Percentiles rank a stretch among this genome's conserved stretches.
Conservation (phyloP, 2,329 filamentous ascomycete species). For the Amylocarpus encephaloides region DNA sequence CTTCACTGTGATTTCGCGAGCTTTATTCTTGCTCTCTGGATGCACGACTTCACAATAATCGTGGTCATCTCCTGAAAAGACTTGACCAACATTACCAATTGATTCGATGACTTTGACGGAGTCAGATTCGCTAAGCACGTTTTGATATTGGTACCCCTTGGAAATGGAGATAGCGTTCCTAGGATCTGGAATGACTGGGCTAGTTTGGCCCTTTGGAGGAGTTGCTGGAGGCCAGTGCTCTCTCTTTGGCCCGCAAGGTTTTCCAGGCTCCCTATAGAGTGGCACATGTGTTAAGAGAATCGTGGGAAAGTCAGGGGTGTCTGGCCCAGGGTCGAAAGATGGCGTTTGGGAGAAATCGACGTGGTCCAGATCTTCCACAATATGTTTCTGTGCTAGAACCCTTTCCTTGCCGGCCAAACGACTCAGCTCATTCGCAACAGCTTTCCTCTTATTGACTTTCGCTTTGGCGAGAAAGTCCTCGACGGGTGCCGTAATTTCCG, state of each 20-base stretch:
- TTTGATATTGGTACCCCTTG: slow-evolving; percentile 92
- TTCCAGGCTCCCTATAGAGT: slow-evolving; percentile 72
- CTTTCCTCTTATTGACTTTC: slow-evolving; percentile 57
- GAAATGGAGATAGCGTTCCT: slow-evolving; percentile 72
- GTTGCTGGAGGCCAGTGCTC: slow-evolving; percentile 74
- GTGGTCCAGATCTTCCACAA: slow-evolving; percentile 46
- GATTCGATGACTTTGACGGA: slow-evolving; percentile 70
- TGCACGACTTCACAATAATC: slow-evolving; percentile 94
- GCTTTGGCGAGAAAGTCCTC: slow-evolving; percentile 69
- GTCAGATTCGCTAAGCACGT: slow-evolving; percentile 73
- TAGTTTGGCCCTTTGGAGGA: slow-evolving; percentile 51
- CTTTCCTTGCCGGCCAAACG: slow-evolving; percentile 53
- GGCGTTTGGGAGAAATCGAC: slow-evolving; percentile 34
- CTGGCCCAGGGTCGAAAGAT: slow-evolving; percentile 38
- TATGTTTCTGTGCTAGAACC: slow-evolving; percentile 50
- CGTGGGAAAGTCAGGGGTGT: slow-evolving; percentile 64
- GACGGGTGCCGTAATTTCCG: slow-evolving; percentile 68
- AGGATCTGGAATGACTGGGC: slow-evolving; percentile 53
- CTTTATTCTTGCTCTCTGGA: slow-evolving; percentile 50
- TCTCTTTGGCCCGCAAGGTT: slow-evolving; percentile 78
- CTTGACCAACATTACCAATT: slow-evolving; percentile 74
- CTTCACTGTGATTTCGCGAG: slow-evolving; percentile 86
- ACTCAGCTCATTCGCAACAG: slow-evolving; percentile 62
- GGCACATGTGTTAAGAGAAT: slow-evolving; percentile 89
- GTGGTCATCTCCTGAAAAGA: slow-evolving; percentile 95